A percentile compares a stretch with the other conserved stretches of the same genome.
Conservation (phyloP, 345 rosid species). For the Pistacia atlantica region DNA sequence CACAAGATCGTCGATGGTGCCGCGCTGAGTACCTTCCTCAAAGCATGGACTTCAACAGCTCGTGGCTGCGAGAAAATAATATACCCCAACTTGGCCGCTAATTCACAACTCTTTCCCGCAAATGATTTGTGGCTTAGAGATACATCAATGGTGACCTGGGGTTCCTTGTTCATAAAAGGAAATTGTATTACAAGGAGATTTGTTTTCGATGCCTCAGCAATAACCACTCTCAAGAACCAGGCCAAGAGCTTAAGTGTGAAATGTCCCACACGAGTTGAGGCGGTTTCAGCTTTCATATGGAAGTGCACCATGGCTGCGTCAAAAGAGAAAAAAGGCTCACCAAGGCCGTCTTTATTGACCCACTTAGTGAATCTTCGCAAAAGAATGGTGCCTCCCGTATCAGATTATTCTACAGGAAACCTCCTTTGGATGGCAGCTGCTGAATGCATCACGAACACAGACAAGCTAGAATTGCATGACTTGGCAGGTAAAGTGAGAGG, state of each 20-base stretch:
- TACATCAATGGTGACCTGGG: conserved; percentile 27
- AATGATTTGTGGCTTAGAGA: conserved; percentile 39
- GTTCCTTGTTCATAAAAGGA: conserved; percentile 37
- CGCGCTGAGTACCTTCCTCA: conserved; percentile 30
- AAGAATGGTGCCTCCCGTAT: conserved; percentile 28
- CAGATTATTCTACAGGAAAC: conserved; percentile 33
- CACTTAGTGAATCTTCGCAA: conserved; percentile 41
- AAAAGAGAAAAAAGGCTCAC: conserved; percentile 6
- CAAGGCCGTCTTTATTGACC: conserved; percentile 28
- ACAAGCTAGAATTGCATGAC: conserved; percentile 17
- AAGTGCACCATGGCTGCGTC: conserved; percentile 33
- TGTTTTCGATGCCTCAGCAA: conserved; percentile 33
- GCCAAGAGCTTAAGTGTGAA: background rate
- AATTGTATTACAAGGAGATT: conserved; percentile 37
- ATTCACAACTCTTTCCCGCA: conserved; percentile 37
- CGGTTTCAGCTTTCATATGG: conserved; percentile 45
- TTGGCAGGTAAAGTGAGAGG: conserved; percentile 31
- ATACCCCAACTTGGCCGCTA: conserved; percentile 30
- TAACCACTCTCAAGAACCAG: conserved; percentile 25
- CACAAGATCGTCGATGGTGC: conserved; percentile 46
- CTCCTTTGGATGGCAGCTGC: conserved; percentile 38
- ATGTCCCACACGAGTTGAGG: conserved; percentile 36
- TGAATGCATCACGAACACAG: background rate
- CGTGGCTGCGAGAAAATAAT: conserved; percentile 4
- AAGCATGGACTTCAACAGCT: conserved; percentile 33